Conservation (phyloP, 495 filamentous ascomycete species). For the Penicillium psychrofluorescens region DNA sequence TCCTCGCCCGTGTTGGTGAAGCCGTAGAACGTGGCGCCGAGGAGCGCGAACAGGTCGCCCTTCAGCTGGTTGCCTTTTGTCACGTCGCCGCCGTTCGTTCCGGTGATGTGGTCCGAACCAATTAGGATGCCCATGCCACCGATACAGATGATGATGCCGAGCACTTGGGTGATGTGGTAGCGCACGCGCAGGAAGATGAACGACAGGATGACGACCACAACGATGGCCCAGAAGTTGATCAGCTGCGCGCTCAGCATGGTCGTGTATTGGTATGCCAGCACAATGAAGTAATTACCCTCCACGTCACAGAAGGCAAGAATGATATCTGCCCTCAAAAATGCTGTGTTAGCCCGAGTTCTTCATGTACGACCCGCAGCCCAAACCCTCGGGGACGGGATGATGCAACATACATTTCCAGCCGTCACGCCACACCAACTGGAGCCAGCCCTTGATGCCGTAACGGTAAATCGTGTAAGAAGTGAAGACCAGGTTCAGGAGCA, state of each 20-base stretch:
- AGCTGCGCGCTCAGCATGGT: conserved; percentile 86
- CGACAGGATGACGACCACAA: conserved; percentile 81
- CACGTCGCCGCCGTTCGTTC: conserved; percentile 54
- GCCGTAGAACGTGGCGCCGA: conserved; percentile 87
- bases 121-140: conserved; percentile 88
- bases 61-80: conserved; percentile 63
- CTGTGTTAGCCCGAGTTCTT: too few relatives aligned
- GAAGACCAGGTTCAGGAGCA: conserved; percentile 76
- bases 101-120: conserved; percentile 76
- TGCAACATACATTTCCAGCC: conserved; percentile 71
- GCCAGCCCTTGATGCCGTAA: conserved; percentile 69
- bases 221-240: conserved; percentile 98
- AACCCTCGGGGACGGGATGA: not conserved
- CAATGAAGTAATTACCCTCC: conserved; percentile 95
- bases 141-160: conserved; percentile 84
- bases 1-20: conserved; percentile 86
- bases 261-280: conserved; percentile 89
- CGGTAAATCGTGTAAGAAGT: conserved; percentile 73
- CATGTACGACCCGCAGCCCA: too few relatives aligned
- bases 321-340: conserved; percentile 49
- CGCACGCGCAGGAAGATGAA: conserved; percentile 76
- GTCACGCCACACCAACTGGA: conserved; percentile 52
- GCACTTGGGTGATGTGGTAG: conserved; percentile 76
- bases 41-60: conserved; percentile 85
- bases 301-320: conserved; percentile 91